Conservation (phyloP, 352 stramenopile species). For the Pythium angustatum region DNA sequence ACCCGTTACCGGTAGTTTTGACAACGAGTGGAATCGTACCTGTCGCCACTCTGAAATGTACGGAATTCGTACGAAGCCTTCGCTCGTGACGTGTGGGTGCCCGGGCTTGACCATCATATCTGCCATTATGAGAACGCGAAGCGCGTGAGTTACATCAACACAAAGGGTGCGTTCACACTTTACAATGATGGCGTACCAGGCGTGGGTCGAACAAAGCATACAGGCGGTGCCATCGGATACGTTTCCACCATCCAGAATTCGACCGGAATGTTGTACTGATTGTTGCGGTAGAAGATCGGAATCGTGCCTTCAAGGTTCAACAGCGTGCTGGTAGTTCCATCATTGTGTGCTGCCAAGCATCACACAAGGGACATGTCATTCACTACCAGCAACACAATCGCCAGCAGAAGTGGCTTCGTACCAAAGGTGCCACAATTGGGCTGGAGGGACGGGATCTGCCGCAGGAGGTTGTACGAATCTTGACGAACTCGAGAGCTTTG, state of each 20-base stretch:
- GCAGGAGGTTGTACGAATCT: conserved; percentile 84
- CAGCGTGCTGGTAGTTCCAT: conserved; percentile 83
- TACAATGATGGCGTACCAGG: conserved; percentile 31
- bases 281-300: conserved; percentile 87
- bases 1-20: no score
- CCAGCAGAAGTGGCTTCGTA: conserved; percentile 22
- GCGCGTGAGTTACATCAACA: neutral
- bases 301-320: conserved; percentile 89
- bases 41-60: conserved; percentile 82
- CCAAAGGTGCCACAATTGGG: conserved; percentile 85
- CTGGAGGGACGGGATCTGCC: conserved; percentile 84
- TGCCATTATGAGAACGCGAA: neutral
- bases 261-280: conserved; percentile 92
- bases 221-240: conserved; percentile 78
- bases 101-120: conserved; percentile 89
- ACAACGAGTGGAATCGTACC: conserved; percentile 29
- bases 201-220: conserved; percentile 88
- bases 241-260: conserved; percentile 88
- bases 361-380: neutral
- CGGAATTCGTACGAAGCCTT: conserved; percentile 86
- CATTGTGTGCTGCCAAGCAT: conserved; percentile 65
- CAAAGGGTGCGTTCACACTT: neutral
- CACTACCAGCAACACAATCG: no score
- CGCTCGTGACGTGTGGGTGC: conserved; percentile 84
- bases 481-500: conserved; percentile 83